Base-by-base conservation (phyloP, 805 yeast genomes). In the Candida sonorensis region DNA sequence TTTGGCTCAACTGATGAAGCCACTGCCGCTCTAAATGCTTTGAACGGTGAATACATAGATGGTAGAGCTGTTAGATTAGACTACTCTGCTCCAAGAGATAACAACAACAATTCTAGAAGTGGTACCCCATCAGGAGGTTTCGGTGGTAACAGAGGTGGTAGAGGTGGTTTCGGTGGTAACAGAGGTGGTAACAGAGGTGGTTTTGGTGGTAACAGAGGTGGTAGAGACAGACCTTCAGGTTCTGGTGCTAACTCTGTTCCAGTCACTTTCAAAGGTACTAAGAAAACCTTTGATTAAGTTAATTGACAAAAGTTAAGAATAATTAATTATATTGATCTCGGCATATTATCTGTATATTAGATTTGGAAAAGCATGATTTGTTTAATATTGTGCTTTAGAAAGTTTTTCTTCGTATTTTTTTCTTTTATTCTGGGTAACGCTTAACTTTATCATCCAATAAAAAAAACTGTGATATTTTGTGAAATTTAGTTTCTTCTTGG, bases 11-110 rank as follows among this genome's bases (percentile, higher is more conserved):
- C 83, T 44, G 97, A 88, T 27, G 95, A 85, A 61, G 97, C 98
- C 49, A 75, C 80, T 63, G 74, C 78, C 41, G 97, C 97, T 35
- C 66, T 83, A 43, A 86, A 81, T 44, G 88, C 82, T 36, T 63
- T 87, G 64, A 83, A 85, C 61, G 97, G 97, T 59, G 81, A 80
- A 62, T 75, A 77, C 67, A 71, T 92, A 51, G 87, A 77, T 43
- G 95, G 94, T 49, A 80, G 98, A 69, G 76, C 96, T 41, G 82
- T 92, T 53, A 83, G 98, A 73, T 72, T 92, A 48, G 98, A 92
- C 67, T 92, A 61, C 75, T 84, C 96, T 33, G 76, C 95, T 35
- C 97, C 98, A 62, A 82, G 57, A 44, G 56, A 46, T 44, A 48
- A 55, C 53, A 59, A 59, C 45, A 37, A 40, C 45, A 37, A 40